phyloP scores from a whole-genome alignment of 148 eudicot genomes.

The Fagopyrum esculentum region DNA sequence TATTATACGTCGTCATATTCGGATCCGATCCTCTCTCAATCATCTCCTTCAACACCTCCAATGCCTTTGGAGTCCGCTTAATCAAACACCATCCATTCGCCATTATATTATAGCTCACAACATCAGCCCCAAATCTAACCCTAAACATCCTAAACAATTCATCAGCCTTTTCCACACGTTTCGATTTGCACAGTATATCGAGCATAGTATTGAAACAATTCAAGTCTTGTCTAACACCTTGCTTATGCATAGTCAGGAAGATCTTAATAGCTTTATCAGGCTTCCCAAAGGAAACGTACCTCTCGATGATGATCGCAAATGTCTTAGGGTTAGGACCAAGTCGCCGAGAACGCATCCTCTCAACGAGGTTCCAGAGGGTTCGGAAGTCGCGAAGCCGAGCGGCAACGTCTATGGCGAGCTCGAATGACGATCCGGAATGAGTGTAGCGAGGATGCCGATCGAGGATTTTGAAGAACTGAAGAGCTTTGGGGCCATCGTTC shows the following conservation, averaged over 20 bases:
- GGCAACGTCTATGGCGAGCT: slow-evolving; percentile 65
- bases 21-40: slow-evolving; percentile 68
- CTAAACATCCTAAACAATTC: slow-evolving; percentile 39
- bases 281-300: slow-evolving; percentile 69
- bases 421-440: slow-evolving; percentile 53
- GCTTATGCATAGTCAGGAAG: slow-evolving; percentile 68
- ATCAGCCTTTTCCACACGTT: slow-evolving; percentile 68
- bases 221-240: slow-evolving; percentile 55
- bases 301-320: slow-evolving; percentile 58
- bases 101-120: slow-evolving; percentile 66
- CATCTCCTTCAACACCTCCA: slow-evolving; percentile 87
- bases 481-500: slow-evolving; percentile 92
- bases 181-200: slow-evolving; percentile 73
- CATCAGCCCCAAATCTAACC: slow-evolving; percentile 58
- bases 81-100: slow-evolving; percentile 88
- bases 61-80: slow-evolving; percentile 54
- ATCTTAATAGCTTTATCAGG: slow-evolving; percentile 65
- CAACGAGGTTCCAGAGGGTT: slow-evolving; percentile 41
- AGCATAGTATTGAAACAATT: slow-evolving; percentile 53
- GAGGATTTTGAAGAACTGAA: slow-evolving; percentile 60
- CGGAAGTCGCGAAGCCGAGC: slow-evolving; percentile 59
- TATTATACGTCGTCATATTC: slow-evolving; percentile 54
- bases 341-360: slow-evolving; percentile 36
- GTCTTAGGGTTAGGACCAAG: slow-evolving; percentile 73
- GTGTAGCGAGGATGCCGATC: slow-evolving; percentile 46